Evolutionary conservation across 2,329 filamentous ascomycete genomes (phyloP).

Genomic region (Nannizziopsis arthrosporioides): DNA sequence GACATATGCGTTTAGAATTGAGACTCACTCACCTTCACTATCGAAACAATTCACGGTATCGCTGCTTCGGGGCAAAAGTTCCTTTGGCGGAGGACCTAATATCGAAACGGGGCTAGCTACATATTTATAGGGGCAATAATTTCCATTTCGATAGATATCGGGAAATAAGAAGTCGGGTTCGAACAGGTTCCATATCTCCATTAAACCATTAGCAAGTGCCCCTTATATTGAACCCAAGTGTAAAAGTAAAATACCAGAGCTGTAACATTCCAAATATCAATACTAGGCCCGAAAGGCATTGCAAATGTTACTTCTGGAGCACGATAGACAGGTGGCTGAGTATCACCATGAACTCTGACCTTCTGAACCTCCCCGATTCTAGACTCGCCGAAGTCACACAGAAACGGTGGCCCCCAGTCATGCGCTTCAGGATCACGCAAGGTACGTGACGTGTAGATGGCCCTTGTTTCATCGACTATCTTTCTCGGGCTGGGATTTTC

Average conservation of each 20-base stretch:
- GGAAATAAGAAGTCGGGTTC: slow-evolving; percentile 15
- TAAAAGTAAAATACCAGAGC: slow-evolving; percentile 15
- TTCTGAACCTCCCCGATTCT: slow-evolving; percentile 23
- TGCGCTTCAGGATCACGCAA: not conserved
- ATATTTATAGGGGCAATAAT: not conserved
- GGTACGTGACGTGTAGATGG: slow-evolving; percentile 2
- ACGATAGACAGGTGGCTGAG: slow-evolving; percentile 28
- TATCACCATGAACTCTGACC: slow-evolving; percentile 22
- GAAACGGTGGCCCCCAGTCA: not conserved
- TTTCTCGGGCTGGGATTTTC: slow-evolving; percentile 4
- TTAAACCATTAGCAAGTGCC: not conserved
- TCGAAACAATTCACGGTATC: not conserved
- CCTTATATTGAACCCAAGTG: too few species aligned
- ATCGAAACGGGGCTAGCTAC: slow-evolving; percentile 6
- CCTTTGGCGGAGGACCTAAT: slow-evolving; percentile 7
- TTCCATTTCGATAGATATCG: not conserved
- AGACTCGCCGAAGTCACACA: slow-evolving; percentile 28
- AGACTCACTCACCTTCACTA: not conserved
- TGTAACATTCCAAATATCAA: slow-evolving; percentile 25
- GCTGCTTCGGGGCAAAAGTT: slow-evolving; percentile 1
- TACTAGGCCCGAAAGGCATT: slow-evolving; percentile 20
- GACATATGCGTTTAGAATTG: not conserved
- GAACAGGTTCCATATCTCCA: slow-evolving; percentile 18
- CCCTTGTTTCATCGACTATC: not conserved
- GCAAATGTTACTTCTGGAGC: slow-evolving; percentile 23